phyloP scores from a whole-genome alignment of 768 basidiomycete species.

The Amanita muscaria region DNA sequence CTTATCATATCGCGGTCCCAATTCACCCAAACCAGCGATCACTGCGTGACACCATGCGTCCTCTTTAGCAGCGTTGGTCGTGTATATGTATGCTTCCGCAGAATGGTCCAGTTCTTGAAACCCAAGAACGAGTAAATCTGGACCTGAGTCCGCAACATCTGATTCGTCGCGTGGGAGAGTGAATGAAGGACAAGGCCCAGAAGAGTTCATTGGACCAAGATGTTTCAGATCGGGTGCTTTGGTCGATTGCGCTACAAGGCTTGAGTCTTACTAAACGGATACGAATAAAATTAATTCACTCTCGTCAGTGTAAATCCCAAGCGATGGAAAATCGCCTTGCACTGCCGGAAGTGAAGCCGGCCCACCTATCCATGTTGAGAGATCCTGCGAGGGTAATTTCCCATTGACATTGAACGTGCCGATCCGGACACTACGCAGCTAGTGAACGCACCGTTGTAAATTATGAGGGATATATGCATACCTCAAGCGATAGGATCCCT shows the following conservation, averaged over 20 bases:
- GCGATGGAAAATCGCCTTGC: not conserved
- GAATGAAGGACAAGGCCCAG: too few species aligned
- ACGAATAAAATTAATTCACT: not conserved
- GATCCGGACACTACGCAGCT: constrained; percentile 44
- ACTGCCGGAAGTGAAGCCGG: constrained; percentile 4
- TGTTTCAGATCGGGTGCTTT: not conserved
- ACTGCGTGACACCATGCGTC: constrained; percentile 66
- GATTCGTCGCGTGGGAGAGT: not conserved
- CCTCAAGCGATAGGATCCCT: constrained; percentile 26
- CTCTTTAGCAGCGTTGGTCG: constrained; percentile 50
- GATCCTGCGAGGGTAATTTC: constrained; percentile 61
- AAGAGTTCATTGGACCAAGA: not conserved
- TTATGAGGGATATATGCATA: constrained; percentile 8
- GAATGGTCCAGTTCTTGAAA: constrained; percentile 81
- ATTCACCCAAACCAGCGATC: constrained; percentile 65
- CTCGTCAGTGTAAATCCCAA: constrained; percentile 3
- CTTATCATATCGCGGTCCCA: constrained; percentile 55
- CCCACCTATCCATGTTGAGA: constrained; percentile 55
- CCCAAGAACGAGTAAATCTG: constrained; percentile 66
- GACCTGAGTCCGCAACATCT: constrained; percentile 14
- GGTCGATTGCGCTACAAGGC: not conserved
- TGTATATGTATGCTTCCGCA: constrained; percentile 68
- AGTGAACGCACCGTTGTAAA: not conserved
- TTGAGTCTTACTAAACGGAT: too few species aligned
- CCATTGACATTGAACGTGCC: constrained; percentile 88